Base-by-base conservation (phyloP, 805 yeast species). In the Candida succiphila region DNA sequence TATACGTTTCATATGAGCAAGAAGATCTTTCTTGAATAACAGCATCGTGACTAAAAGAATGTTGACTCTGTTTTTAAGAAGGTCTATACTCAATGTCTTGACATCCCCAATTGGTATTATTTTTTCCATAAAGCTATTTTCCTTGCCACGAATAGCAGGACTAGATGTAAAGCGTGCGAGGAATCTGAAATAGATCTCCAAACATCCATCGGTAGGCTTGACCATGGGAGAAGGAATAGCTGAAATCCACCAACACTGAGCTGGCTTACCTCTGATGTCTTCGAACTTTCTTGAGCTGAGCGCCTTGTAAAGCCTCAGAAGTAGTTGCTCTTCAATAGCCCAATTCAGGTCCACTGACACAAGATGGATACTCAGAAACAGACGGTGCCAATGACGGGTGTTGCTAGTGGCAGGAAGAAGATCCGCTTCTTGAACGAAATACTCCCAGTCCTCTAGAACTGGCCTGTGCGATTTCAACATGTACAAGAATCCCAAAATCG, bases 31-130 rank as follows among this genome's bases (percentile, higher is more conserved):
- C 14, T 49, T 48, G 42, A 59, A 56, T 1, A 55, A 35, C 25
- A 42, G 35, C 2, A 52, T 41, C 49, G 56, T 45, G 18, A 50
- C 41, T 27, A 58, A 35, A 16, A 58, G 36, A 4, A 58, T 35
- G 27, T 54, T 52, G 4, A 50, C 41, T 25, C 63, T 39, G 38
- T 54, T 56, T 25, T 44, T 45, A 15, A 58, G 35, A 4, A 52
- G 40, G 2, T 29, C 26, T 4, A 41, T 17, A 4, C 50, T 44
- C 35, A 49, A 48, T 3, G 54, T 49, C 25, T 41, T 37, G 9
- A 54, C 40, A 17, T 51, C 46, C 14, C 58, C 52, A 10, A 58
- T 45, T 1, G 64, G 64, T 8, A 51, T 53, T 16, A 59, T 37
- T 28, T 56, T 55, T 22, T 58, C 63, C 15, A 58, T 33, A 21